Conservation (phyloP, 345 rosid genomes). For the Brassica cretica region DNA sequence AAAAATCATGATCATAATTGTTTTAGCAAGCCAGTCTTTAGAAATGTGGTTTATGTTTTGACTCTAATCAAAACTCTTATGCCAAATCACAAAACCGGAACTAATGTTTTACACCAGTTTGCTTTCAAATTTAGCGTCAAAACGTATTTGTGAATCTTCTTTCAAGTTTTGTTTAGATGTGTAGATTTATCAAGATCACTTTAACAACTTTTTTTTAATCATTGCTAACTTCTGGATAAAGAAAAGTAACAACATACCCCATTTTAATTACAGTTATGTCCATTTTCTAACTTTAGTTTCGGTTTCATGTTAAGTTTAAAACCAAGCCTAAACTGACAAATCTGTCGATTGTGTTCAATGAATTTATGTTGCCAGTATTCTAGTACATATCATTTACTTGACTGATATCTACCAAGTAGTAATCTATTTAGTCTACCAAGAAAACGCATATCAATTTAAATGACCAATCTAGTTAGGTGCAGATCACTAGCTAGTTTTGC, state of each 20-base stretch:
- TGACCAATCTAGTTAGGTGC: slow-evolving; percentile 22
- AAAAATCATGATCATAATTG: neutral
- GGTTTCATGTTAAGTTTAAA: neutral
- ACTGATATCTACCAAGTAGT: neutral
- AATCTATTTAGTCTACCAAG: slow-evolving; percentile 3
- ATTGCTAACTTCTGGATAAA: neutral
- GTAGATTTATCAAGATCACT: neutral
- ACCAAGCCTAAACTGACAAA: neutral
- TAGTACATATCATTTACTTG: neutral
- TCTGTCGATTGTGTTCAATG: neutral
- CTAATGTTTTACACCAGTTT: neutral
- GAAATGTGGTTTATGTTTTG: neutral
- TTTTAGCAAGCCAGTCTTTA: neutral
- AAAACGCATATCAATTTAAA: slow-evolving; percentile 8
- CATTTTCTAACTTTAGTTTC: neutral
- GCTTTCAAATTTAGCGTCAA: neutral
- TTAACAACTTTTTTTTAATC: neutral
- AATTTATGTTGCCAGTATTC: neutral
- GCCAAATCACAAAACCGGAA: neutral
- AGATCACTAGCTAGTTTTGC: neutral
- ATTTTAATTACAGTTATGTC: neutral
- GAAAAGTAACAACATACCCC: neutral
- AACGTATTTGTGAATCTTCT: neutral
- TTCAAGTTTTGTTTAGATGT: neutral
- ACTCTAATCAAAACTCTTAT: neutral